Base-by-base conservation (phyloP, 140 eudicot genomes). In the Stevia rebaudiana region DNA sequence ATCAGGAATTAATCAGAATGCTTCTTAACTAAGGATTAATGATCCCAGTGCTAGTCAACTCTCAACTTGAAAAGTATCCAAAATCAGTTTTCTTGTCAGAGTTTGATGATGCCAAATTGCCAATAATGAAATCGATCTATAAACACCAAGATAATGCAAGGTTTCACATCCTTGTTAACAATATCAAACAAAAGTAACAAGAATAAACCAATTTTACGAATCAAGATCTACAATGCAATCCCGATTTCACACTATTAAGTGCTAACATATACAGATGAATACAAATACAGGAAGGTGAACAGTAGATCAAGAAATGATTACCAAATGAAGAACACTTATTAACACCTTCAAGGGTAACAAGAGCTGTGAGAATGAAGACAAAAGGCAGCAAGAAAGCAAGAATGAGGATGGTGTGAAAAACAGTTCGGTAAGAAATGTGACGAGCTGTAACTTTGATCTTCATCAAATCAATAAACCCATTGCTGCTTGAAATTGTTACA, bases 381-480 rank as follows among this genome's bases (percentile, higher is more conserved):
- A 92, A 92, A 12, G 98, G 98, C 51, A 88, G 72, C 77, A 92
- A 68, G 73, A 92, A 88, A 40, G 98, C 98, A 6, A 88, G 84
- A 56, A 88, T 73, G 60, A 92, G 81, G 25, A 92, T 79, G 19
- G 92, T 92, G 61, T 92, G 95, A 55, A 92, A 88, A 23, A 92
- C 81, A 8, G 96, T 92, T 28, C 95, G 79, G 62, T 92, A 92
- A 39, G 98, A 88, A 52, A 92, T 78, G 73, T 85, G 87, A 59
- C 90, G 95, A 81, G 98, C 86, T 74, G 98, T 96, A 61, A 92
- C 87, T 78, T 92, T 92, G 87, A 92, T 85, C 98, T 92, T 92
- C 98, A 92, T 92, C 76, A 88, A 88, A 81, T 92, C 98, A 73
- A 81, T 67, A 68, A 84, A 78, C 47, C 88, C 94, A 79, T 80